Base-by-base conservation (phyloP, 1,284 basidiomycete species). In the Papiliotrema nemorosa region DNA sequence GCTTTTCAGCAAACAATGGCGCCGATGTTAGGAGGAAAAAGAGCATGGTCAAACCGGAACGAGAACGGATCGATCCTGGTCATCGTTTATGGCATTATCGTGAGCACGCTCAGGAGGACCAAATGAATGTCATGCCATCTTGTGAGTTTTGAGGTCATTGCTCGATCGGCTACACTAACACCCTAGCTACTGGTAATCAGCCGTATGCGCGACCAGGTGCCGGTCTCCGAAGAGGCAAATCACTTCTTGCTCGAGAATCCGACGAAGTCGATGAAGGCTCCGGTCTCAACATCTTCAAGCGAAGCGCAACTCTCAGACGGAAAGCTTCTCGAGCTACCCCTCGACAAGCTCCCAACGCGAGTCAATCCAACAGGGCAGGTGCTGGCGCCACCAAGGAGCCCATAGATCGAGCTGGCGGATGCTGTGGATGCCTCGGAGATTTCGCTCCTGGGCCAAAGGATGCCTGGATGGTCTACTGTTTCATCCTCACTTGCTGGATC, bases 51-150 rank as follows among this genome's bases (percentile, higher is more conserved):
- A 80, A 84, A 50, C 94, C 96, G 7, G 94, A 98, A 74, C 81
- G 94, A 56, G 94, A 97, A 78, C 89, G 94, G 78, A 90, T 97
- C 66, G 93, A 97, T 69, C 92, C 93, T 9, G 85, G 84, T 43
- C 92, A 97, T 78, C 82, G 92, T 38, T 85, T 94, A 62, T 98
- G 88, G 85, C 88, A 97, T 77, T 98, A 98, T 76, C 85, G 91
- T 47, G 86, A 82, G 58, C 91, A 89, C 74, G 89, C 90, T 14
- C 86, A 87, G 20, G 84, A 88, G 67, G 81, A 90, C 72, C 84
- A 86, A 69, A 79, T 84, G 52, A 83, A 83, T 50, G 82, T 91
- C 18, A 78, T 85, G 69, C 86, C 90, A 20, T 90, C 87, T 44
- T 81, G 89, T 91, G 64, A 65, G 88, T 82, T 25, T 13, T 4